These are phyloP conservation scores for Pyrenula aspistea DNA, from an alignment of 495 filamentous ascomycete species.

Conservation along the genomic window DNA sequence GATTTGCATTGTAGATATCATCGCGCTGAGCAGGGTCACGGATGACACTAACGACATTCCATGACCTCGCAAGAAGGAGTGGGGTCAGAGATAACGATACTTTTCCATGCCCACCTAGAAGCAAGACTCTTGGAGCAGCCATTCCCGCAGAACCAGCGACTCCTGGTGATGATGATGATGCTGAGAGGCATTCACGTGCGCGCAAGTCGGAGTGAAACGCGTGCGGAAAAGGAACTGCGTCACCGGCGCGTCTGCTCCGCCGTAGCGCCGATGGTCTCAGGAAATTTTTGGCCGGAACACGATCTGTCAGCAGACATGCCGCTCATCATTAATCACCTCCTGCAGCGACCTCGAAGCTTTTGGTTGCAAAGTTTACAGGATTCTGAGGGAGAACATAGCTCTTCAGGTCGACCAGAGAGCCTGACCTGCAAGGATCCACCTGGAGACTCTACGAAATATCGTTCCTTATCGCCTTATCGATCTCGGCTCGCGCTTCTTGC, in stretches of 20 bases:
- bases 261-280: background rate
- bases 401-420: no score
- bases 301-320: no score
- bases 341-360: no score
- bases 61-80: constrained; percentile 56
- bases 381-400: no score
- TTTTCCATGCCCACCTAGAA: constrained; percentile 77
- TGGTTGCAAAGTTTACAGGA: no score
- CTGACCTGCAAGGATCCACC: no score
- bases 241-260: background rate
- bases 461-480: background rate
- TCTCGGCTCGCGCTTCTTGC: background rate
- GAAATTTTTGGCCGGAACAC: background rate
- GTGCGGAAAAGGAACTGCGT: background rate
- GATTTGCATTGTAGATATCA: constrained; percentile 47
- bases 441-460: background rate
- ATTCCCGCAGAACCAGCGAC: no score
- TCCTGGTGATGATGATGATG: no score
- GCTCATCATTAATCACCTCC: no score
- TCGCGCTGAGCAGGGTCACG: constrained; percentile 53
- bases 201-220: background rate
- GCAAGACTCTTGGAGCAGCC: constrained; percentile 32
- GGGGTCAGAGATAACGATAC: constrained; percentile 67
- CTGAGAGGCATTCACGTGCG: background rate
- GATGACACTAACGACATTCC: constrained; percentile 68